Conservation (phyloP, 164 flowering plant genomes). For the Macadamia tetraphylla region DNA sequence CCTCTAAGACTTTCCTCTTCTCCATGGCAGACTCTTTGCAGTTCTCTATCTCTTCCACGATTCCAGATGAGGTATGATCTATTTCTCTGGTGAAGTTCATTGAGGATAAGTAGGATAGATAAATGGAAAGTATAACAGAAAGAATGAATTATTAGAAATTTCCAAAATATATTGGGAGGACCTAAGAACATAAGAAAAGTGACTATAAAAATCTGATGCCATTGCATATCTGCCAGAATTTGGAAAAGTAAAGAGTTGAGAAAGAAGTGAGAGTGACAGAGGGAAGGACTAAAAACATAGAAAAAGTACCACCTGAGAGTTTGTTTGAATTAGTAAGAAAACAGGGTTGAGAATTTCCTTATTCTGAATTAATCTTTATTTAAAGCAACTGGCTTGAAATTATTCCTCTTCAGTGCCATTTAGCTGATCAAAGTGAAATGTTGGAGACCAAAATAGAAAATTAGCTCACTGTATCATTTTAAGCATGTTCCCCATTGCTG, state of each 20-base stretch:
- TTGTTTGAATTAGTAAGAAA: too few relatives aligned
- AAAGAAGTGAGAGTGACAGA: background rate
- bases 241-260: background rate
- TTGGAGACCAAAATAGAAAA: slow-evolving; percentile 1
- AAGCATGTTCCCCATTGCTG: slow-evolving; percentile 64
- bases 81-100: slow-evolving; percentile 18
- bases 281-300: background rate
- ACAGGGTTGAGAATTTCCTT: background rate
- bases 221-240: background rate
- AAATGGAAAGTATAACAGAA: background rate
- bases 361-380: background rate
- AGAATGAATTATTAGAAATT: too few relatives aligned
- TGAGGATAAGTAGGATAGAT: background rate
- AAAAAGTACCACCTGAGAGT: background rate
- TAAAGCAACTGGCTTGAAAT: background rate
- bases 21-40: slow-evolving; percentile 56
- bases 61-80: slow-evolving; percentile 40
- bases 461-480: slow-evolving; percentile 51
- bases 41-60: slow-evolving; percentile 70
- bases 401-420: background rate
- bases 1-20: slow-evolving; percentile 51
- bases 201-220: background rate
- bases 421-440: background rate
- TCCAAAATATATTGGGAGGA: too few relatives aligned
- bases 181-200: too few relatives aligned